phyloP scores from a whole-genome alignment of 1,284 basidiomycete genomes.

The Trametes sp. region DNA sequence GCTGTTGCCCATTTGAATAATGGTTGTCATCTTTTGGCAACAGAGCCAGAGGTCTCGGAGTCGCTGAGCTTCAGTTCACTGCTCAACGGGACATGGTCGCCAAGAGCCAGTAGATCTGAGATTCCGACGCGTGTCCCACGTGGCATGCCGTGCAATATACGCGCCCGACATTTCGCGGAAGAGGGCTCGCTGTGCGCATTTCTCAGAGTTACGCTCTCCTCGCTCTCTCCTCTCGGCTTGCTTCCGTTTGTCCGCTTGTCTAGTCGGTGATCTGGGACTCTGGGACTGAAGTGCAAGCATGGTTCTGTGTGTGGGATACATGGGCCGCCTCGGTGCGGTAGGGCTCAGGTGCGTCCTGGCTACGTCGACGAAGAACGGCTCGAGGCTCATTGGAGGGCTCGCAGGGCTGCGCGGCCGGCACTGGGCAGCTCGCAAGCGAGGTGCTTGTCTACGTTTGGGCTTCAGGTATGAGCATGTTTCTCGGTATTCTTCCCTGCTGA shows the following conservation, averaged over 20 bases:
- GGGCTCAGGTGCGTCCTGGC: conserved; percentile 25
- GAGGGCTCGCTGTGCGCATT: neutral
- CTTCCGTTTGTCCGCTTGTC: neutral
- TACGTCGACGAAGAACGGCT: neutral
- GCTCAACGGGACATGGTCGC: too few species aligned
- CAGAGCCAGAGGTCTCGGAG: too few species aligned
- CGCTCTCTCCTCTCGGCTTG: neutral
- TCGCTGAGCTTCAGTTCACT: too few species aligned
- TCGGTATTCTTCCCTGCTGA: neutral
- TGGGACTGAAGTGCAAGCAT: conserved; percentile 15
- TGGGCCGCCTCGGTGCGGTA: conserved; percentile 25
- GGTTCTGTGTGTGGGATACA: conserved; percentile 28
- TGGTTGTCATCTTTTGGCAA: too few species aligned
- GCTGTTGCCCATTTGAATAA: too few species aligned
- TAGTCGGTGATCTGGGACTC: neutral
- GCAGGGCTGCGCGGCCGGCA: conserved; percentile 21
- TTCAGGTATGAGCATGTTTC: conserved; percentile 13
- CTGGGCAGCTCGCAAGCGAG: conserved; percentile 13
- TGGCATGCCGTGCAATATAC: neutral
- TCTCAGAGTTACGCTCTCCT: neutral
- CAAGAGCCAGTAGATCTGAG: too few species aligned
- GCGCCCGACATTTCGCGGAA: neutral
- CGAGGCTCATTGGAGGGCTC: neutral
- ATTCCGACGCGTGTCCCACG: neutral
- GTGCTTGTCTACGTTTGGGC: conserved; percentile 19